These are phyloP conservation scores for Phalaenopsis equestris DNA, from an alignment of 106 monocot species.

Conservation along the genomic window DNA sequence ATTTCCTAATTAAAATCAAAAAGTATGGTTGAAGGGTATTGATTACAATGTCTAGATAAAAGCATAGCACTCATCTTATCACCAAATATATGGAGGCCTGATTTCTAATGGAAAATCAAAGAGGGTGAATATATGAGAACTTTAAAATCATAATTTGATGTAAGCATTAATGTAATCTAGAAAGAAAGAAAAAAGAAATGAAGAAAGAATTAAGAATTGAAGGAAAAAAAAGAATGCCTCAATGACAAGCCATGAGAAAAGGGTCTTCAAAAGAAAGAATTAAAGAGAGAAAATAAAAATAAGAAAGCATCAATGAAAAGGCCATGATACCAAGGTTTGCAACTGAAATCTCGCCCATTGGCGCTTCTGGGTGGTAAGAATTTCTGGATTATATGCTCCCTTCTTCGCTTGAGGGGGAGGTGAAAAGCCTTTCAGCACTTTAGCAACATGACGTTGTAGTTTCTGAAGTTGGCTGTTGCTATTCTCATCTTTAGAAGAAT, in stretches of 20 bases:
- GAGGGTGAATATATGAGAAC: not conserved
- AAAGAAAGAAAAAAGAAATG: not conserved
- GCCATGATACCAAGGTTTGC: conserved; percentile 44
- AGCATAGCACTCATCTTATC: not conserved
- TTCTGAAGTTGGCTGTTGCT: conserved; percentile 62
- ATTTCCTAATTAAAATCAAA: not conserved
- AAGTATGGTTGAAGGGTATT: not conserved
- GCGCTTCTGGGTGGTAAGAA: conserved; percentile 89
- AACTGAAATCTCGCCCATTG: conserved; percentile 92
- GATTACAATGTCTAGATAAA: not conserved
- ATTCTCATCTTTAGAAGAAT: conserved; percentile 68
- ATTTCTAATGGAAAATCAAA: not conserved
- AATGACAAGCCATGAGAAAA: conserved; percentile 28
- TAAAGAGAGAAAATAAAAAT: not conserved
- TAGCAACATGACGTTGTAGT: conserved; percentile 58
- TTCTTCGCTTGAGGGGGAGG: conserved; percentile 58
- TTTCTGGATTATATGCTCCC: conserved; percentile 84
- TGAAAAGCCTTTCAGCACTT: conserved; percentile 69
- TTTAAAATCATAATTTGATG: conserved; percentile 3
- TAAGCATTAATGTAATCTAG: not conserved
- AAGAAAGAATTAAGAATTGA: not conserved
- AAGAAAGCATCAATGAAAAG: not conserved
- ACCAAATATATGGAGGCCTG: not conserved
- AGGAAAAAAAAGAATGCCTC: not conserved
- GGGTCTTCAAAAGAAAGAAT: conserved; percentile 50